phyloP scores from a whole-genome alignment of 73 alveolate species.

The Blepharisma stoltei region DNA sequence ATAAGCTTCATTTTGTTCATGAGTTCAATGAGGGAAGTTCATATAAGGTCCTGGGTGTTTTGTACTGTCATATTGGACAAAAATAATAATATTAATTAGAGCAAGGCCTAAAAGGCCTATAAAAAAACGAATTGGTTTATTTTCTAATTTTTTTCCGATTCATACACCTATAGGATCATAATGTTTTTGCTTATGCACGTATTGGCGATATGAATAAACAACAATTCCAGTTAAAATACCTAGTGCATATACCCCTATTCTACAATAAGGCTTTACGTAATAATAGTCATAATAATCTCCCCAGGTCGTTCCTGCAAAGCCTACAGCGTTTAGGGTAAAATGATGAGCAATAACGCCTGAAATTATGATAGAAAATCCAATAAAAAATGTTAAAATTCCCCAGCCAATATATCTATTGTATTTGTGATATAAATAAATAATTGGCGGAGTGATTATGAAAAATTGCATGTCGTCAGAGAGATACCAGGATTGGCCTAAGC shows the following conservation, averaged over 20 bases:
- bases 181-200: neutral
- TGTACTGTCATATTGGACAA: slow-evolving; percentile 34
- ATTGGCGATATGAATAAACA: slow-evolving; percentile 22
- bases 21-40: slow-evolving; percentile 5
- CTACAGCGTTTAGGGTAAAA: neutral
- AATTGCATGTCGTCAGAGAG: slow-evolving; percentile 47
- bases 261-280: slow-evolving; percentile 37
- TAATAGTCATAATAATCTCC: slow-evolving; percentile 25
- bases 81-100: slow-evolving; percentile 30
- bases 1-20: slow-evolving; percentile 9
- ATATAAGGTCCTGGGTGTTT: neutral
- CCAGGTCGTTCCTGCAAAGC: neutral
- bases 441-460: slow-evolving; percentile 34
- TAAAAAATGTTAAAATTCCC: slow-evolving; percentile 21
- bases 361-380: slow-evolving; percentile 11
- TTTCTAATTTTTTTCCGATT: neutral
- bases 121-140: neutral
- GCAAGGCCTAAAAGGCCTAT: slow-evolving; percentile 27
- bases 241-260: slow-evolving; percentile 36
- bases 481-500: slow-evolving; percentile 48
- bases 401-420: slow-evolving; percentile 33
- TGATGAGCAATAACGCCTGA: neutral
- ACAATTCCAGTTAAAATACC: slow-evolving; percentile 34
- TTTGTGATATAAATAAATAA: slow-evolving; percentile 29
- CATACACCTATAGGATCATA: slow-evolving; percentile 8